A percentile compares a stretch with the other conserved stretches of the same genome.
These are phyloP conservation scores for Diaporthe eres DNA, from an alignment of 2,329 filamentous ascomycete genomes.

Conservation along the genomic window DNA sequence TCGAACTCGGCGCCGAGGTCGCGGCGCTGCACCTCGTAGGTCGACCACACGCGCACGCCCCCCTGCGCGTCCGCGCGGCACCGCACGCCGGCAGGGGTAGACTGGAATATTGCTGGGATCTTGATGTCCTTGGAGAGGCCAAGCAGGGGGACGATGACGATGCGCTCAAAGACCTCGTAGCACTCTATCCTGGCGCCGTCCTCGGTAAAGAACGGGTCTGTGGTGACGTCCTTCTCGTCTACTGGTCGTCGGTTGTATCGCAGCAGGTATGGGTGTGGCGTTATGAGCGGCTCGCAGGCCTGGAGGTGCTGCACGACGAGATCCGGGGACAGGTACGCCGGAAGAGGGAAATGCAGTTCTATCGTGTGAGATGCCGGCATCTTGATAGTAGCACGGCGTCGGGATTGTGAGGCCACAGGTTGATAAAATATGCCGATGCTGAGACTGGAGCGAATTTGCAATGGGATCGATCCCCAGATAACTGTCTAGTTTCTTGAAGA, in stretches of 20 bases:
- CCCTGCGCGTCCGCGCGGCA: constrained; percentile 59
- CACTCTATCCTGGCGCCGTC: constrained; percentile 38
- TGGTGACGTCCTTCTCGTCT: constrained; percentile 39
- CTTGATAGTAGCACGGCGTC: constrained; percentile 25
- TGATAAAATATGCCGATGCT: neutral
- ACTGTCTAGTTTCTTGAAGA: neutral
- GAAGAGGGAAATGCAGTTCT: constrained; percentile 59
- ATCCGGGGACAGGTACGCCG: constrained; percentile 54
- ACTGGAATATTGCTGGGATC: constrained; percentile 61
- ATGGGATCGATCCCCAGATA: neutral
- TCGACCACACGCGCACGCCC: constrained; percentile 59
- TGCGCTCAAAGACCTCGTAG: constrained; percentile 53
- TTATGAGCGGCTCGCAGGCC: constrained; percentile 42
- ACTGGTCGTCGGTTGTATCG: constrained; percentile 35
- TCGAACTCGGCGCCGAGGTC: constrained; percentile 33
- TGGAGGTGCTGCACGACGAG: constrained; percentile 55
- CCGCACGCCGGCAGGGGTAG: constrained; percentile 57
- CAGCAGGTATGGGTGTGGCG: constrained; percentile 40
- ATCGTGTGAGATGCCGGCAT: constrained; percentile 54
- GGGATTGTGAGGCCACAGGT: neutral
- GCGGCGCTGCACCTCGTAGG: constrained; percentile 50
- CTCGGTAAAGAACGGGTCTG: constrained; percentile 42
- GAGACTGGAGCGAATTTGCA: neutral
- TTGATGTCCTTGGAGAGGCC: constrained; percentile 53
- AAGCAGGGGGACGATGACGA: constrained; percentile 57